Conservation (phyloP, 2,329 filamentous ascomycete genomes). For the Atkinsonella texensis region DNA sequence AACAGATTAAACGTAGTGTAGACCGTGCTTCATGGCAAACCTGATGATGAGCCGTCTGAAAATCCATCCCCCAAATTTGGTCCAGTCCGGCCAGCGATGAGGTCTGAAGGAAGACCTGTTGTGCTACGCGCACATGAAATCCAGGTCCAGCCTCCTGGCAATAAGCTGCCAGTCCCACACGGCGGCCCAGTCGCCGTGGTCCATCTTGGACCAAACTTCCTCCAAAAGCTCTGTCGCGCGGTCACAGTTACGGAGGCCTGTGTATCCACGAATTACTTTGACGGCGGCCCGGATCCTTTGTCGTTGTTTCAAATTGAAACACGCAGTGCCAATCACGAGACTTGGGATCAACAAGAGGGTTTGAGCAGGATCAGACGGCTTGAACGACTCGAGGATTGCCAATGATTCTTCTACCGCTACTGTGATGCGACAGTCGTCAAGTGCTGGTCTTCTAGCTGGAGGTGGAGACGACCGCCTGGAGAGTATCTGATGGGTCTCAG, state of each 20-base stretch:
- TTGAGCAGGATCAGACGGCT: constrained; percentile 44
- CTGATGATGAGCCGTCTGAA: too few relatives aligned
- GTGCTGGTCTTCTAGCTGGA: constrained; percentile 32
- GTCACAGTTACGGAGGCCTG: constrained; percentile 46
- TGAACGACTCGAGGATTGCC: constrained; percentile 40
- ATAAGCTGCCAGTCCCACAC: constrained; percentile 55
- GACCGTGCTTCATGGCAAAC: too few relatives aligned
- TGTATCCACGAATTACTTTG: constrained; percentile 42
- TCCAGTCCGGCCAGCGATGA: neutral
- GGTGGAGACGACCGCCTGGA: constrained; percentile 28
- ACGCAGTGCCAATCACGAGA: constrained; percentile 48
- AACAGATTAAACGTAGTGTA: too few relatives aligned
- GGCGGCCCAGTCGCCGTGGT: constrained; percentile 40
- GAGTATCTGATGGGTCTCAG: constrained; percentile 10
- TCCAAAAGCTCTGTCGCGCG: constrained; percentile 41
- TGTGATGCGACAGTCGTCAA: constrained; percentile 40
- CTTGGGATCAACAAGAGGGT: constrained; percentile 49
- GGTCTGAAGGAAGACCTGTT: constrained; percentile 8
- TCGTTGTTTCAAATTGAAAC: constrained; percentile 40
- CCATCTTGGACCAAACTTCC: constrained; percentile 49
- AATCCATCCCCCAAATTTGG: too few relatives aligned
- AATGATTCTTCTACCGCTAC: constrained; percentile 46
- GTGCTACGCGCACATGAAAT: constrained; percentile 39
- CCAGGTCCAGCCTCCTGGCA: constrained; percentile 38
- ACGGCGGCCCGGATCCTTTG: constrained; percentile 39